A percentile compares a stretch with the other conserved stretches of the same genome.
These are phyloP conservation scores for Marasmius tenuissimus DNA, from an alignment of 1,284 basidiomycete genomes.

Conservation along the genomic window DNA sequence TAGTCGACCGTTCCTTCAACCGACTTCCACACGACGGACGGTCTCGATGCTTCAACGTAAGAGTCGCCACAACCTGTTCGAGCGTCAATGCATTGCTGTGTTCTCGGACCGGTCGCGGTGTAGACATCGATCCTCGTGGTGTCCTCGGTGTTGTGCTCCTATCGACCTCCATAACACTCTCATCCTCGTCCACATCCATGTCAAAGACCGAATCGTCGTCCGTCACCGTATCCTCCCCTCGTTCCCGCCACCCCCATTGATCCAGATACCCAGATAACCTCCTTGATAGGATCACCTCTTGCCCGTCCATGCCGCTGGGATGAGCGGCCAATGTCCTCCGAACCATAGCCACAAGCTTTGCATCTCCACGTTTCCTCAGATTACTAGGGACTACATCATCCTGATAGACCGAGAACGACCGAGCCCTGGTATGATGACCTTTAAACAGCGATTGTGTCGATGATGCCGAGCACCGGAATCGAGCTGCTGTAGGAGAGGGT, in stretches of 20 bases:
- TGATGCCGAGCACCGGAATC: not conserved
- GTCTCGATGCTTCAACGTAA: constrained; percentile 1
- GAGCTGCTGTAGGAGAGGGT: not conserved
- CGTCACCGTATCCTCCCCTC: not conserved
- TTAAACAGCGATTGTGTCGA: not conserved
- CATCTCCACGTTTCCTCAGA: not conserved
- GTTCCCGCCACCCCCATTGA: not conserved
- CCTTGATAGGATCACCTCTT: not conserved
- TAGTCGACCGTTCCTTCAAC: not conserved
- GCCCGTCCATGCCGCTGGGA: not conserved
- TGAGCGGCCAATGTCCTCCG: not conserved
- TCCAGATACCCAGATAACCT: not conserved
- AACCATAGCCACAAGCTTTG: not conserved
- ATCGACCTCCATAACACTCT: not conserved
- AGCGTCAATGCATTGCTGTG: not conserved
- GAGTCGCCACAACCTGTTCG: not conserved
- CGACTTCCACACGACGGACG: not conserved
- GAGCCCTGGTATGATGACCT: not conserved
- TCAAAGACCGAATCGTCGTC: not conserved
- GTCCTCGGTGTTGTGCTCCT: not conserved
- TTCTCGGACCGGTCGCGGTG: not conserved
- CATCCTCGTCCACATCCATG: not conserved
- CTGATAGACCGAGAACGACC: not conserved
- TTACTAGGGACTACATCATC: not conserved
- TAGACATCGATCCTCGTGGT: not conserved